A percentile compares a stretch with the other conserved stretches of the same genome.
Evolutionary conservation across 2,329 filamentous ascomycete species (phyloP).

Genomic region (Aspergillus terreus): DNA sequence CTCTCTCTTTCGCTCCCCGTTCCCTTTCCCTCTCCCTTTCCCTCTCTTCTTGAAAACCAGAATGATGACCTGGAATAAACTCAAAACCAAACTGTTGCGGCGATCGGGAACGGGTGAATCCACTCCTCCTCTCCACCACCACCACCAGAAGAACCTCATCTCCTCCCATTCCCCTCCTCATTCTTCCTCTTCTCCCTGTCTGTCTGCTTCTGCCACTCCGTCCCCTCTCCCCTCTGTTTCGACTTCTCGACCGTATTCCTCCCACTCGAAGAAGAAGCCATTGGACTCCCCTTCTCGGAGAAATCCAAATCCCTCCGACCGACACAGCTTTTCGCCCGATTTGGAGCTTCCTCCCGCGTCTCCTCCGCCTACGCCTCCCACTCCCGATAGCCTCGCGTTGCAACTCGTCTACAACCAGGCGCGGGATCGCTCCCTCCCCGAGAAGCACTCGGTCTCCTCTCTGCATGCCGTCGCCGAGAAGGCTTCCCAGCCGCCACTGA

Average conservation of each 20-base stretch:
- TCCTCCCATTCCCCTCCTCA: not conserved
- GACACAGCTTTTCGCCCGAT: slow-evolving; percentile 7
- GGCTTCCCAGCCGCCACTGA: slow-evolving; percentile 10
- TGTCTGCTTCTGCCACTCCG: not conserved
- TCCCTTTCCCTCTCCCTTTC: too few relatives aligned
- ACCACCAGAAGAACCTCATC: not conserved
- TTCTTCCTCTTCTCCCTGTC: slow-evolving; percentile 1
- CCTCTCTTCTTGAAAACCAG: not conserved
- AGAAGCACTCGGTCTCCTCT: slow-evolving; percentile 11
- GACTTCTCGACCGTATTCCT: not conserved
- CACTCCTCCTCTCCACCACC: not conserved
- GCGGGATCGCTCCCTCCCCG: not conserved
- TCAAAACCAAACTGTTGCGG: too few relatives aligned
- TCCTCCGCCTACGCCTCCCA: not conserved
- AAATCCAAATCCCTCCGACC: slow-evolving; percentile 8
- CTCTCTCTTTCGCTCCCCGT: not conserved
- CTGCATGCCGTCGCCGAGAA: slow-evolving; percentile 28
- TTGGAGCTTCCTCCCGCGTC: not conserved
- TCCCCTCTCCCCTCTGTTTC: not conserved
- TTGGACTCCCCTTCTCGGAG: not conserved
- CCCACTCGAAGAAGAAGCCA: not conserved
- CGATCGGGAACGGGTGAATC: not conserved
- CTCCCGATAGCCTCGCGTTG: slow-evolving; percentile 4
- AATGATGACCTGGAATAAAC: too few relatives aligned
- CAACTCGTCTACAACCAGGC: not conserved